Percentiles rank a stretch among this genome's conserved stretches.
These are phyloP conservation scores for Aspergillus bombycis DNA, from an alignment of 2,329 filamentous ascomycete species.

Conservation along the genomic window DNA sequence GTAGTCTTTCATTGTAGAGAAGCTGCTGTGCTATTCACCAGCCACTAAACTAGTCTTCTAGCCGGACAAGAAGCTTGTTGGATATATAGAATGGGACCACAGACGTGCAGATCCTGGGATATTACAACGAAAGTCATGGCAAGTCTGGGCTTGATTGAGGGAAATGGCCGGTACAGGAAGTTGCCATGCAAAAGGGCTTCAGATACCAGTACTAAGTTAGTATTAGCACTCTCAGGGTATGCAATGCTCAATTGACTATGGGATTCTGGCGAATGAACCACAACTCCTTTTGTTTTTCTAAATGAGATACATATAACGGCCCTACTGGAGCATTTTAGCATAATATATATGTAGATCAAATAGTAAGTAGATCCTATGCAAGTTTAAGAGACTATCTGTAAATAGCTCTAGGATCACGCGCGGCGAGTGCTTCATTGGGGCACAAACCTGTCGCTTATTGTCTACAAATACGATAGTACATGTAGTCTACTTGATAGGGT, in stretches of 20 bases:
- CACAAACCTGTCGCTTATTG: background rate
- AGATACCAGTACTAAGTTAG: background rate
- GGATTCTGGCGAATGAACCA: background rate
- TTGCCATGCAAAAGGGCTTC: background rate
- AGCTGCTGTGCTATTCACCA: too few species aligned
- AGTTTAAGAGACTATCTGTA: background rate
- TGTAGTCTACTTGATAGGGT: background rate
- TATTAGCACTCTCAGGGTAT: background rate
- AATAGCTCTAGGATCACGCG: background rate
- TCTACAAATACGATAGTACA: background rate
- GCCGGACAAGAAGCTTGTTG: too few species aligned
- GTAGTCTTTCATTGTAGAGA: too few species aligned
- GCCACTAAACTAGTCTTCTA: too few species aligned
- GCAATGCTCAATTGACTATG: background rate
- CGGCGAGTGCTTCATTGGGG: background rate
- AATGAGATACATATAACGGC: background rate
- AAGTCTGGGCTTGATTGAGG: background rate
- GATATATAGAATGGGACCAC: too few species aligned
- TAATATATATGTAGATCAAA: background rate
- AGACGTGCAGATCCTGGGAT: too few species aligned
- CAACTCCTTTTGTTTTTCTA: background rate
- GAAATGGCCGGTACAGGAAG: too few species aligned
- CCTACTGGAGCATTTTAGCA: background rate
- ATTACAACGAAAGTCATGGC: background rate
- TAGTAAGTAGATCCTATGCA: background rate